These are phyloP conservation scores for Gonium pectorale DNA, from an alignment of 139 green algal genomes.

Conservation along the genomic window DNA sequence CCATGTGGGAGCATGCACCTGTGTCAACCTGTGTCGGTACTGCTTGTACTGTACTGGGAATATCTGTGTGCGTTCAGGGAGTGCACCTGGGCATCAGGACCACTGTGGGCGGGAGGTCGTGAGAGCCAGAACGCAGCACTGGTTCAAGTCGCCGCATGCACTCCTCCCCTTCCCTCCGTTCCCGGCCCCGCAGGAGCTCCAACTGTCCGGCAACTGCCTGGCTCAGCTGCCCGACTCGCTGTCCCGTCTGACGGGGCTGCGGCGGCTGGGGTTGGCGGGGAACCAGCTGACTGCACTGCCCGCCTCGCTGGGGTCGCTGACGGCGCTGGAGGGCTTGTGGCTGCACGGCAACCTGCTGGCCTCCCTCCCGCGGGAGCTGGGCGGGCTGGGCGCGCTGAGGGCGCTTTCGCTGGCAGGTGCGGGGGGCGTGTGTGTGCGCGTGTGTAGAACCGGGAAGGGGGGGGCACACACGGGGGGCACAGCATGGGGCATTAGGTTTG, in stretches of 20 bases:
- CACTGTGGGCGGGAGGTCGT: no score
- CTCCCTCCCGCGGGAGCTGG: constrained; percentile 55
- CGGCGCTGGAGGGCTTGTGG: constrained; percentile 66
- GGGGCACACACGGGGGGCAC: no score
- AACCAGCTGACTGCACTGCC: constrained; percentile 76
- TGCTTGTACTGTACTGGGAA: no score
- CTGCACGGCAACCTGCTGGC: constrained; percentile 78
- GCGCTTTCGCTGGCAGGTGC: constrained; percentile 44
- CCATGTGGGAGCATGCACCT: no score
- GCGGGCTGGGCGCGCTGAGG: constrained; percentile 49
- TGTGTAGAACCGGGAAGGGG: neutral
- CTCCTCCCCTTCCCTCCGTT: neutral
- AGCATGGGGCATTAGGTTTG: no score
- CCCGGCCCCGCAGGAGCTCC: constrained; percentile 69
- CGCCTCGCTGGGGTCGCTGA: constrained; percentile 54
- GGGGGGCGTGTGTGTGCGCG: neutral
- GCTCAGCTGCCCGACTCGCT: constrained; percentile 66
- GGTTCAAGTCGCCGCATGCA: no score
- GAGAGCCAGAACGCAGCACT: no score
- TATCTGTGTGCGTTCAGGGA: no score
- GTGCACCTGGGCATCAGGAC: no score
- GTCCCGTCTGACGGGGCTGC: constrained; percentile 62
- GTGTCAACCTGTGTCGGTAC: no score
- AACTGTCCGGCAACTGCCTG: constrained; percentile 75
- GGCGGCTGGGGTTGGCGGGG: constrained; percentile 68